Evolutionary conservation across 2,329 filamentous ascomycete species (phyloP), one percentile per base, ranked within the genome.

Genomic region (Botryotinia narcissicola): DNA sequence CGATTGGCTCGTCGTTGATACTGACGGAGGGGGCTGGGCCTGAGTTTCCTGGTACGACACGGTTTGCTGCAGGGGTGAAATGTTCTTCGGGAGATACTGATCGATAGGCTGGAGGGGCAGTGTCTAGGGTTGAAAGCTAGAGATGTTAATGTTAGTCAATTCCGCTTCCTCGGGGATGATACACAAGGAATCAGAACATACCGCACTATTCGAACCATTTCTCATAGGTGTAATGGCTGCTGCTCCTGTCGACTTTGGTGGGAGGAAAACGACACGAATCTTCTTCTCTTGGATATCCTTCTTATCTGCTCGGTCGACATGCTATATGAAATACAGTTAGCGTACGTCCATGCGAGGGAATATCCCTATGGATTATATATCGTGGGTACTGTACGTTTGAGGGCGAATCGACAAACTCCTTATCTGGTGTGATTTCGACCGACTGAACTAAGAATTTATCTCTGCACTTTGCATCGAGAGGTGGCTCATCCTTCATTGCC

Each of bases 361-460:
- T 35, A 6, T 42, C 14, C 57, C 35, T 25, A 35, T 32, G 29
- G 42, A n/a, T 14, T 46, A 64, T 14, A 35, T 44, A 57, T 71
- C 92, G 79, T 87, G 64, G 48, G 40, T 48, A 59, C 70, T 92
- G 79, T 87, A 97, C 94, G 80, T 98, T 93, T 63, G 93, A 88
- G 67, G 91, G 87, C 75, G 97, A 90, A 81, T 92, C 97, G 74
- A 87, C 87, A 79, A 93, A 93, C 80, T 97, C 94, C 84, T 94
- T 93, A 80, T 97, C 93, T 76, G 90, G 87, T 35, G 92, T 91
- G 77, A 98, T 93, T 70, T 90, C 87, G 67, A 97, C 93, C 40
- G 95, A 97, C 84, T 98, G 95, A 51, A 98, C 95, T 72, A 98
- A 89, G 83, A 98, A 98, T 86, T 98, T 98, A 88, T 98, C 95